These are phyloP conservation scores for Pleomassaria siparia DNA, from an alignment of 2,329 filamentous ascomycete species.

Conservation along the genomic window DNA sequence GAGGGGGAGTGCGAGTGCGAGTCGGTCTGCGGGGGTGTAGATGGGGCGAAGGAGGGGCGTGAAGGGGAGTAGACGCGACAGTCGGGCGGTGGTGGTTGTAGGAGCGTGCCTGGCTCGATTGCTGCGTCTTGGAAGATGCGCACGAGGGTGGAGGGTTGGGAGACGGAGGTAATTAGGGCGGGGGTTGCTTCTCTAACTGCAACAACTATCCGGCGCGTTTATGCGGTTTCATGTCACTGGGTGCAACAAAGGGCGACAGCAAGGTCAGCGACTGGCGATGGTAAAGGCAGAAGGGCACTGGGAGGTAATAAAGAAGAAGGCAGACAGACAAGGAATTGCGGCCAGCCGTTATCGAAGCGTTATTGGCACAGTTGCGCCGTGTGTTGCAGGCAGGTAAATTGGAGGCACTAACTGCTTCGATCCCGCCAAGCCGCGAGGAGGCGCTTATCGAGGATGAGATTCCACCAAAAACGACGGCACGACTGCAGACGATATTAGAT, in stretches of 20 bases:
- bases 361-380: background rate
- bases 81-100: conserved; percentile 6
- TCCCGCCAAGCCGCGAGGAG: background rate
- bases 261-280: background rate
- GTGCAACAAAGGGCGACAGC: background rate
- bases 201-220: background rate
- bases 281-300: background rate
- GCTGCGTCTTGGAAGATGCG: conserved; percentile 1
- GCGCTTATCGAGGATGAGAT: conserved; percentile 4
- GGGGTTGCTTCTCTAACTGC: background rate
- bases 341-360: conserved; percentile 5
- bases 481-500: background rate
- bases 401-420: conserved; percentile 1
- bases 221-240: conserved; percentile 2
- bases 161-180: background rate
- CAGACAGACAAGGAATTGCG: conserved; percentile 1
- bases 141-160: conserved; percentile 3
- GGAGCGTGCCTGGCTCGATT: conserved; percentile 4
- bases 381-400: conserved; percentile 2
- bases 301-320: background rate
- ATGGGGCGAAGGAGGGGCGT: conserved; percentile 2
- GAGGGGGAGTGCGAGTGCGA: no score
- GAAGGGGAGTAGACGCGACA: conserved; percentile 18
- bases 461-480: background rate
- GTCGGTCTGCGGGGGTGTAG: background rate